phyloP scores from a whole-genome alignment of 129 eudicot genomes.

The Cynara cardunculus region DNA sequence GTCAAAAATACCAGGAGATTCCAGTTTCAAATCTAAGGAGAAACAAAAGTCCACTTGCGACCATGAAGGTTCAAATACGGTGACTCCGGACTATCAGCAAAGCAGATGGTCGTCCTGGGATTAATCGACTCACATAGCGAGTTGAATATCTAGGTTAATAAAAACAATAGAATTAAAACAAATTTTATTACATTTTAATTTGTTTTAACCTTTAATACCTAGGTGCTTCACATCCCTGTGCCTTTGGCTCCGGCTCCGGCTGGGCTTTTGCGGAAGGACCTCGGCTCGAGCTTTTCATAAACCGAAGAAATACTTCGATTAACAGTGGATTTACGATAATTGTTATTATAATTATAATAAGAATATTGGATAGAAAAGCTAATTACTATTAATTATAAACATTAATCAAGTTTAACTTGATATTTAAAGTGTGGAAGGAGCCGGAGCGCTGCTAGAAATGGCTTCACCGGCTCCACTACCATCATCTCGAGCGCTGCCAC shows the following conservation, averaged over 20 bases:
- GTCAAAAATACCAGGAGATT: no score
- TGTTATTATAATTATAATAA: neutral
- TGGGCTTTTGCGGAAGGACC: neutral
- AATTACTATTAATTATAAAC: slow-evolving; percentile 17
- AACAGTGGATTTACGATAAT: neutral
- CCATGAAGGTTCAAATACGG: no score
- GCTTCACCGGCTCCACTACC: slow-evolving; percentile 15
- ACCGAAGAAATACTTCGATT: neutral
- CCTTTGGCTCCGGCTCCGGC: neutral
- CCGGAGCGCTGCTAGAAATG: slow-evolving; percentile 15
- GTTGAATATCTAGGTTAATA: no score
- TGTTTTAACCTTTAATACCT: no score
- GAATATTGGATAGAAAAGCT: neutral
- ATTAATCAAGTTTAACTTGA: neutral
- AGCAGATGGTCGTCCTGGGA: no score
- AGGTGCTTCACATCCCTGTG: neutral
- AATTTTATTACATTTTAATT: no score
- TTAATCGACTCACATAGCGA: no score
- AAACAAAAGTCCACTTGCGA: no score
- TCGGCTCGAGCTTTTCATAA: neutral
- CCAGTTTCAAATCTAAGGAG: no score
- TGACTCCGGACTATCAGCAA: no score
- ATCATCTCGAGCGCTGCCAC: slow-evolving; percentile 16
- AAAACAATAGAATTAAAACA: no score
- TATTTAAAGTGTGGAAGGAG: slow-evolving; percentile 3